These are phyloP conservation scores for Arthroderma sp. DNA, from an alignment of 2,329 filamentous ascomycete genomes.

Conservation along the genomic window DNA sequence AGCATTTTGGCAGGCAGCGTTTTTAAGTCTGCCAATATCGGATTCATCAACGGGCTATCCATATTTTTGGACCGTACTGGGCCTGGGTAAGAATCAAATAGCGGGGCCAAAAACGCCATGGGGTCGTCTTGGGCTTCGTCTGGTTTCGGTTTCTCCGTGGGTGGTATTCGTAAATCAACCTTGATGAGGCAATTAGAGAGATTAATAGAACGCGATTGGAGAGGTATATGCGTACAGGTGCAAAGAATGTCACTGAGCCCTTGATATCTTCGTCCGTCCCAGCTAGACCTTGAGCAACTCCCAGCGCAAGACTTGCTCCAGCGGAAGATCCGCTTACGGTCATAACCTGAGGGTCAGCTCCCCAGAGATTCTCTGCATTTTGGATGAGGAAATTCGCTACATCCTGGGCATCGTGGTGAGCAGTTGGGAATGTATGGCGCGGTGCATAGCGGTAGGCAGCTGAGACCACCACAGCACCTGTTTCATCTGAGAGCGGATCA, in stretches of 20 bases:
- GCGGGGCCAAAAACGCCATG: constrained; percentile 24
- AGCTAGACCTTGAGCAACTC: constrained; percentile 16
- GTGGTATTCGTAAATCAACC: constrained; percentile 29
- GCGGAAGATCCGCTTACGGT: constrained; percentile 35
- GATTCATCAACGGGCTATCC: constrained; percentile 25
- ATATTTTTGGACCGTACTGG: constrained; percentile 13
- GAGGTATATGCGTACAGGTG: constrained; percentile 11
- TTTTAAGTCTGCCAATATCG: constrained; percentile 22
- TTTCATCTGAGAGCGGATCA: constrained; percentile 18
- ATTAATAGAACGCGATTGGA: neutral
- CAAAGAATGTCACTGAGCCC: constrained; percentile 31
- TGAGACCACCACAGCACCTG: constrained; percentile 29
- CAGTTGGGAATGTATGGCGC: constrained; percentile 28
- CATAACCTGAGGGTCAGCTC: constrained; percentile 28
- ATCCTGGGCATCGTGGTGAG: constrained; percentile 33
- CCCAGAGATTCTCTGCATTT: constrained; percentile 25
- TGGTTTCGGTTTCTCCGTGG: constrained; percentile 30
- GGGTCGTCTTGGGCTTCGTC: constrained; percentile 26
- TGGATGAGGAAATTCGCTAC: constrained; percentile 28
- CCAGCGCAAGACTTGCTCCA: constrained; percentile 34
- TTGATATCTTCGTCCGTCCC: constrained; percentile 19
- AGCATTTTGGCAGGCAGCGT: constrained; percentile 28
- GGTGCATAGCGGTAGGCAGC: constrained; percentile 32
- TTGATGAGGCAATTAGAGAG: constrained; percentile 1
- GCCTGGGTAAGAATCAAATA: constrained; percentile 35